Evolutionary conservation across 306 rosid genomes (phyloP).

Genomic region (Leucaena leucocephala): DNA sequence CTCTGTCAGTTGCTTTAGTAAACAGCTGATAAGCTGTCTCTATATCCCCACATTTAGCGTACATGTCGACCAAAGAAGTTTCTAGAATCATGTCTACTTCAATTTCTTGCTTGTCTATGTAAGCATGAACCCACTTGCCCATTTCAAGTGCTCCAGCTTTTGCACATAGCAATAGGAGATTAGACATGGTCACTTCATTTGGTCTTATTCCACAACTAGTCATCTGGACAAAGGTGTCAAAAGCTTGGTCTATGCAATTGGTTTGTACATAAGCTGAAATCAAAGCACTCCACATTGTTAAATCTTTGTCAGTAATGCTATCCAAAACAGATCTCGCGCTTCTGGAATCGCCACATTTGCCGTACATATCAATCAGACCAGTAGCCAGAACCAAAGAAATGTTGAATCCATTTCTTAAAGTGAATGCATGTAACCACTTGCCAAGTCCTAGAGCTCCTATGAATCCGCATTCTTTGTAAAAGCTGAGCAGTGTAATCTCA

Average conservation of each 20-base stretch:
- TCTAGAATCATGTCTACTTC: constrained; percentile 46
- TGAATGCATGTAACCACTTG: constrained; percentile 56
- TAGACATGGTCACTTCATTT: constrained; percentile 58
- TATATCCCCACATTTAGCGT: constrained; percentile 75
- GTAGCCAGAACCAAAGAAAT: constrained; percentile 57
- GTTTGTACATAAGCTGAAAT: constrained; percentile 58
- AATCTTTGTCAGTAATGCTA: constrained; percentile 44
- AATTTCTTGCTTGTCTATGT: constrained; percentile 51
- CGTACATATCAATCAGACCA: constrained; percentile 75
- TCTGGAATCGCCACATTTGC: constrained; percentile 55
- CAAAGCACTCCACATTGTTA: constrained; percentile 66
- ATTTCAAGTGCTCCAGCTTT: constrained; percentile 64
- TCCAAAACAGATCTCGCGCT: constrained; percentile 58
- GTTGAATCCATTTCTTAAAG: constrained; percentile 51
- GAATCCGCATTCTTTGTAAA: constrained; percentile 56
- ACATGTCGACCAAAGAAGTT: constrained; percentile 72
- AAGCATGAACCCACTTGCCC: constrained; percentile 75
- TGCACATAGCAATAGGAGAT: constrained; percentile 55
- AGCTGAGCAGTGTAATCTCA: constrained; percentile 62
- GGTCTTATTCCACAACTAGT: constrained; percentile 49
- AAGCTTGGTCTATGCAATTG: constrained; percentile 46
- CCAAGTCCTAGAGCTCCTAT: constrained; percentile 51
- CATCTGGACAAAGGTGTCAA: constrained; percentile 50
- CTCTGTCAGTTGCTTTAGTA: constrained; percentile 36
- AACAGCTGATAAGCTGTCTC: constrained; percentile 48